Base-by-base conservation (phyloP, 352 stramenopile species). In the Phytophthora cactorum region DNA sequence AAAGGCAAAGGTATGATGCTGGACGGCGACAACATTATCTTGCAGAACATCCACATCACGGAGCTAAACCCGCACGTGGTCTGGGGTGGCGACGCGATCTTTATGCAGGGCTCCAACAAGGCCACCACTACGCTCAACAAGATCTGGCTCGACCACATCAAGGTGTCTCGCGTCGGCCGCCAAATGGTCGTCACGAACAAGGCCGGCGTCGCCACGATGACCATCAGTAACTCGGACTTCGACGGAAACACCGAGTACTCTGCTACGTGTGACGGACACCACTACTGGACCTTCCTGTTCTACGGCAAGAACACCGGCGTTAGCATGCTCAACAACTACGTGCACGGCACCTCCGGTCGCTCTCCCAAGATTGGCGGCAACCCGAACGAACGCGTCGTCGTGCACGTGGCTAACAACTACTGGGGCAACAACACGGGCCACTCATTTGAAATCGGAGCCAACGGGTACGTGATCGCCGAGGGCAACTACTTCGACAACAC, bases 221-320 rank as follows among this genome's bases (percentile, higher is more conserved):
- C 78, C 12, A 78, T 86, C 66, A 82, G 73, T 64, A 82, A 84
- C 71, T 81, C 63, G 10, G 36, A 43, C 11, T 43, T 43, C 12
- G 36, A 43, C 36, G 36, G 36, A 43, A 43, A 43, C 11, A 84
- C 78, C 2, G 22, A 59, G n/a, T 86, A 71, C 55, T 83, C 74
- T 8, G 59, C 77, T 1, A 59, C 75, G 43, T 86, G 78, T 39
- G 75, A 86, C 36, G 74, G 74, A 27, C 75, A 70, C 60, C 78
- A 86, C 61, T 86, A 86, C 70, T 86, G 78, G 78, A 70, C 53
- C 0, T 78, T 81, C 57, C 70, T 84, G 51, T 73, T 82, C 44
- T 76, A 82, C 58, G 76, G 76, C 25, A 51, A 59, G n/a, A 81
- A 60, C 45, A 80, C 74, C 5, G 36, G 45, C 10, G 56, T 87